Conservation (phyloP, 495 filamentous ascomycete species). For the Aspergillus mulundensis region DNA sequence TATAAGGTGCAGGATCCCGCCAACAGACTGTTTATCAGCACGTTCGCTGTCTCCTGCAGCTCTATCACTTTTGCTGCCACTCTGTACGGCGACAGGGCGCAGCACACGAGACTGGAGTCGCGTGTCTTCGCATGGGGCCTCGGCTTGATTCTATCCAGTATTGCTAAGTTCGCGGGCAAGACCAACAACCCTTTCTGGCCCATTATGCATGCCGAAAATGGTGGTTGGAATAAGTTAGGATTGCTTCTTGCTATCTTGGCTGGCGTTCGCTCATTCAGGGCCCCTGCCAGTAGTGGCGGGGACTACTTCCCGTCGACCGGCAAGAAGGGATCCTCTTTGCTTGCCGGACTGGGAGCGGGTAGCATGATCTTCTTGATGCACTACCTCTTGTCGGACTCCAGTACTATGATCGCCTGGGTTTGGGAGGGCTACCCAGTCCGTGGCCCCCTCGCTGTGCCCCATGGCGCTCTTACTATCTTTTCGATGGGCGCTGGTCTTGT, state of each 20-base stretch:
- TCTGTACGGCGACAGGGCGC: constrained; percentile 71
- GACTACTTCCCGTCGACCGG: constrained; percentile 44
- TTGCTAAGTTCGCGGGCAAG: constrained; percentile 89
- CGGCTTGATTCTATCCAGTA: constrained; percentile 76
- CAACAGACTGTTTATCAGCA: constrained; percentile 73
- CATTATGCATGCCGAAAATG: constrained; percentile 80
- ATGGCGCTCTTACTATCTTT: constrained; percentile 78
- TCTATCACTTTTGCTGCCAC: constrained; percentile 81
- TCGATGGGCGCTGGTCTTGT: constrained; percentile 84
- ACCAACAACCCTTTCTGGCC: constrained; percentile 99
- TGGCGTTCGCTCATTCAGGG: constrained; percentile 64
- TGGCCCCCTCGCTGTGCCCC: constrained; percentile 82
- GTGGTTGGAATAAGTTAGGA: constrained; percentile 87
- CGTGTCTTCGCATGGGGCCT: constrained; percentile 75
- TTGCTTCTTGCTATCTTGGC: constrained; percentile 72
- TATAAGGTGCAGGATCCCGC: constrained; percentile 72
- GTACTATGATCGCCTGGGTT: constrained; percentile 99
- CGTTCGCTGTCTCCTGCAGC: constrained; percentile 70
- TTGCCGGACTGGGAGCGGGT: constrained; percentile 73
- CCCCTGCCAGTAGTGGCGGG: constrained; percentile 47
- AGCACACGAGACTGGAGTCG: constrained; percentile 70
- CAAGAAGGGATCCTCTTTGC: constrained; percentile 62
- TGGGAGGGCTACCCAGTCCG: constrained; percentile 95
- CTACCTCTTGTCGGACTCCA: constrained; percentile 91
- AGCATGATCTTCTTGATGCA: constrained; percentile 90